Evolutionary conservation across 164 flowering plant species (phyloP).

Genomic region (Protea cynaroides): DNA sequence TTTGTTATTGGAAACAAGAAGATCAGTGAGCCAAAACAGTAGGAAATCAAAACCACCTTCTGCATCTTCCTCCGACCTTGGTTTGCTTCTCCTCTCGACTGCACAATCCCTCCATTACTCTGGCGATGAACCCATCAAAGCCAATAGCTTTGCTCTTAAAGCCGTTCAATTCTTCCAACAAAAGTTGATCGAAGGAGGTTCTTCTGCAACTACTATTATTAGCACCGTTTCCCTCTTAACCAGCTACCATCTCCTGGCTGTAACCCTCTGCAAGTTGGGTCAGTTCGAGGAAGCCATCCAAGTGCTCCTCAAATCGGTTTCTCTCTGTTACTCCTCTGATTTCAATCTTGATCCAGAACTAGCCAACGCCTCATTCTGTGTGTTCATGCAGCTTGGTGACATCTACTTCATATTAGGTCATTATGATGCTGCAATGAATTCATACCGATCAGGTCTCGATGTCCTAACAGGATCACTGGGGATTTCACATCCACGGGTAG

Average conservation of each 20-base stretch:
- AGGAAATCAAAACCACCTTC: background rate
- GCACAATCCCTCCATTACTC: constrained; percentile 4
- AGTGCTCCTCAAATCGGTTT: constrained; percentile 4
- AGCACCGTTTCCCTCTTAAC: background rate
- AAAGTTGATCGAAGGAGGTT: background rate
- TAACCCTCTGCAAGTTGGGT: background rate
- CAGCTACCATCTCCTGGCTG: constrained; percentile 4
- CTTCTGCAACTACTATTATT: background rate
- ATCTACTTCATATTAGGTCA: background rate
- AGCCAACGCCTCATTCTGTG: constrained; percentile 5
- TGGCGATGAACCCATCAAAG: constrained; percentile 6
- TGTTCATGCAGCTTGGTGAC: constrained; percentile 6
- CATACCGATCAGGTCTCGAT: background rate
- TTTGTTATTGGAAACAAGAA: no score
- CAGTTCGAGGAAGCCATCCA: constrained; percentile 7
- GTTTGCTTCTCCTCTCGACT: constrained; percentile 1
- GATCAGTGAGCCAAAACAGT: no score
- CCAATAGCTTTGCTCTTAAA: background rate
- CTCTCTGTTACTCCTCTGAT: background rate
- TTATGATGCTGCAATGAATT: constrained; percentile 5
- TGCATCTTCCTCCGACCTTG: background rate
- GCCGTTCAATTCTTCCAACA: background rate
- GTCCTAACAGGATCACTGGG: constrained; percentile 1
- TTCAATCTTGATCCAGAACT: background rate
- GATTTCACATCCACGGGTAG: background rate